phyloP scores from a whole-genome alignment of 768 basidiomycete genomes.

The Termitomyces sp. region DNA sequence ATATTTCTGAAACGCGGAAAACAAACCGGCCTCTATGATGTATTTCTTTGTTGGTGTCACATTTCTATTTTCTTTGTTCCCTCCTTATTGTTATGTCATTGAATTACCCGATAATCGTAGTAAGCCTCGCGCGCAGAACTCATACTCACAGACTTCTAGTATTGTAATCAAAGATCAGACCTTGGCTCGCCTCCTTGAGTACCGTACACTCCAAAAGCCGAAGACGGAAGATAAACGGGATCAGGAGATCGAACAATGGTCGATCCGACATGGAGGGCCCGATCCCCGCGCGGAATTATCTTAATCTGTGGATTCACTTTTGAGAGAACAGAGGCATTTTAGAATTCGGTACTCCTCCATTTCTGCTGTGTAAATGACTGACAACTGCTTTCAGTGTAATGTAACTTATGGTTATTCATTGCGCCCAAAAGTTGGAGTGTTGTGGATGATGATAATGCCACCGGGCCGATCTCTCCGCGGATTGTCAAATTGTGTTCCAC shows the following conservation, averaged over 20 bases:
- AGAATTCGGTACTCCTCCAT: not conserved
- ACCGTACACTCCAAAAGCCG: not conserved
- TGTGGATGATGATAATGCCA: not conserved
- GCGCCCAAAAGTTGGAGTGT: not conserved
- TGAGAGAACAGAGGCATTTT: not conserved
- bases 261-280: not conserved
- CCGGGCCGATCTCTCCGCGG: not conserved
- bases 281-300: not conserved
- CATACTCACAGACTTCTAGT: not conserved
- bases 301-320: not conserved
- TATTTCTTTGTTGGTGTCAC: not conserved
- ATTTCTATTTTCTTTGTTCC: not conserved
- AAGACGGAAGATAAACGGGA: not conserved
- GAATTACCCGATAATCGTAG: not conserved
- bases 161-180: not conserved
- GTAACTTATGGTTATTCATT: not conserved
- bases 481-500: not conserved
- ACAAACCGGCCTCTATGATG: not conserved
- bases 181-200: not conserved
- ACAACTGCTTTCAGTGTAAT: not conserved
- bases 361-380: not conserved
- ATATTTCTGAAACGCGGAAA: not conserved
- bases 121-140: not conserved
- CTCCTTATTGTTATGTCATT: not conserved
- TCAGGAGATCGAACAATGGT: constrained; percentile 1